Evolutionary conservation across 148 eudicot species (phyloP), one percentile per base, ranked within the genome.

Genomic region (Spergularia bocconei): DNA sequence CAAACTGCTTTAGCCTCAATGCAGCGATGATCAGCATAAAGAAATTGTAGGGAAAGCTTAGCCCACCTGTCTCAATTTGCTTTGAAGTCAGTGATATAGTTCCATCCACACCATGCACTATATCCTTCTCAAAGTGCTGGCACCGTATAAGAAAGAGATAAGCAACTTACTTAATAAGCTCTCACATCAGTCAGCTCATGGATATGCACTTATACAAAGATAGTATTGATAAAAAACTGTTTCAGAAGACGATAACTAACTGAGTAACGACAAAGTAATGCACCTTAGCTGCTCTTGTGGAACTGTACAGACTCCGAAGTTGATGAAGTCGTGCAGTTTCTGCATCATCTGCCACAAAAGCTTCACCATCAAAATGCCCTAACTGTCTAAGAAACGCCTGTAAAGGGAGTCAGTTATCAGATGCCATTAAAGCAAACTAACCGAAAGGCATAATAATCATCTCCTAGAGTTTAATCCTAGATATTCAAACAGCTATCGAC

Each of bases 251-350:
- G 23, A 21, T 41, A 33, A n/a, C 60, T 14, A 53, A 19, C 5
- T 54, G 61, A n/a, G 17, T 6, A 56, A 61, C 25, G 67, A 33
- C 23, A 13, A 38, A 56, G 67, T 56, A 16, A 66, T 41, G 53
- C 84, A 93, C 98, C 96, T 93, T 93, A 74, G 91, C 86, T 33
- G 83, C 87, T 77, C 89, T 86, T 6, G 96, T 93, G 77, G 98
- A 93, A 71, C 70, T 84, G 70, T 91, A 91, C 39, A 91, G 81
- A 77, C 85, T 77, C 63, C 83, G 88, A 67, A 93, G 89, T 50
- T 84, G 88, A 39, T 86, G 69, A 44, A 87, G 86, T 57, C 79
- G 84, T 47, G 86, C 74, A 66, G 85, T 48, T 80, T 89, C 91
- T 39, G 69, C 80, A 51, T 91, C 98, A 79, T 89, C 87, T 51